phyloP scores from a whole-genome alignment of 1,284 basidiomycete species.

The Gomphus sp. region DNA sequence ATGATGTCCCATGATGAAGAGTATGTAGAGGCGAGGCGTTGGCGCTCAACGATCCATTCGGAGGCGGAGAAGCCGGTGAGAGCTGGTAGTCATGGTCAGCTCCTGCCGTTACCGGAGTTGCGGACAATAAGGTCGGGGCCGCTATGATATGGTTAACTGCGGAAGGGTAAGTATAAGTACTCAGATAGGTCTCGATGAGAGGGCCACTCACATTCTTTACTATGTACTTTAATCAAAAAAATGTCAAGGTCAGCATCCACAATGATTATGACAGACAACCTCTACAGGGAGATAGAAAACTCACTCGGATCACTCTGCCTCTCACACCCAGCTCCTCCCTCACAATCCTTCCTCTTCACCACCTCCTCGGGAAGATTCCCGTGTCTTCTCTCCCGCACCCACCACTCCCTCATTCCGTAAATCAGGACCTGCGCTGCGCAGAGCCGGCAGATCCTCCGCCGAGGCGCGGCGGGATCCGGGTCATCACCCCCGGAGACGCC shows the following conservation, averaged over 20 bases:
- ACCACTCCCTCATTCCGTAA: conserved; percentile 70
- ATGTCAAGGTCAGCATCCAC: not conserved
- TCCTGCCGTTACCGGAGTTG: not conserved
- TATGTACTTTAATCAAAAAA: conserved; percentile 38
- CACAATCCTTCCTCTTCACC: conserved; percentile 51
- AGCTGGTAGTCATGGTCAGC: not conserved
- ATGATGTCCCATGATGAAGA: not conserved
- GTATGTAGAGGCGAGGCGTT: not conserved
- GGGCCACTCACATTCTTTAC: conserved; percentile 53
- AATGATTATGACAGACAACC: not conserved
- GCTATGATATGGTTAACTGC: conserved; percentile 41
- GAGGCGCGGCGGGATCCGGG: conserved; percentile 43
- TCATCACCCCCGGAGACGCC: conserved; percentile 40
- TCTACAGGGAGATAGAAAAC: conserved; percentile 17
- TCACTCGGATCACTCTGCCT: conserved; percentile 56
- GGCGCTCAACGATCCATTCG: not conserved
- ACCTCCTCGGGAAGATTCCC: conserved; percentile 48
- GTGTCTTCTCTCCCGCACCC: conserved; percentile 63
- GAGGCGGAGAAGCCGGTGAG: not conserved
- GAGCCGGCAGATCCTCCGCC: conserved; percentile 50
- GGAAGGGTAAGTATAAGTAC: conserved; percentile 1
- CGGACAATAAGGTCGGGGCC: too few relatives aligned
- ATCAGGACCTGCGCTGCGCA: conserved; percentile 66
- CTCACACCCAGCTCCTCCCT: conserved; percentile 43
- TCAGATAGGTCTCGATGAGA: not conserved